A percentile compares a stretch with the other conserved stretches of the same genome.
Evolutionary conservation across 768 basidiomycete species (phyloP).

Genomic region (Suillus americanus): DNA sequence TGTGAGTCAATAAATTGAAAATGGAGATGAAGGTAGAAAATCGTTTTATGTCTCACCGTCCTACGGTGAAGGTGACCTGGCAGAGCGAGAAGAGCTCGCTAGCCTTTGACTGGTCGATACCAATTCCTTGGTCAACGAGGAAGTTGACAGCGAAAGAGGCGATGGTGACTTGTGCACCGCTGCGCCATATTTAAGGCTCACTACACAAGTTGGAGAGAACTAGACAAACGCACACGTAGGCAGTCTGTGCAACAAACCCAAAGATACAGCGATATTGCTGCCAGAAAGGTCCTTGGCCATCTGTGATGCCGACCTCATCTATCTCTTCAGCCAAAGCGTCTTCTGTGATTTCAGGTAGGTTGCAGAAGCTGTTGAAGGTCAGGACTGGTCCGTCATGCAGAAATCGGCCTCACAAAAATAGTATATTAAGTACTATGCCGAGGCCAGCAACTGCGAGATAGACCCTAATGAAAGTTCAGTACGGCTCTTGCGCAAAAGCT

Average conservation of each 20-base stretch:
- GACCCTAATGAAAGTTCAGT: slow-evolving; percentile 40
- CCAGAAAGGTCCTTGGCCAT: slow-evolving; percentile 56
- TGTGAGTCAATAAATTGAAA: slow-evolving; percentile 21
- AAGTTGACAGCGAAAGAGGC: slow-evolving; percentile 71
- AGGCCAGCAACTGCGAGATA: slow-evolving; percentile 66
- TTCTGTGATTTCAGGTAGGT: slow-evolving; percentile 70
- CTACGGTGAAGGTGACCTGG: slow-evolving; percentile 66
- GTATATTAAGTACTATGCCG: slow-evolving; percentile 56
- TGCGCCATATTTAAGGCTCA: slow-evolving; percentile 16
- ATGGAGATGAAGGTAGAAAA: background rate
- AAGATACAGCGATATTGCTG: slow-evolving; percentile 71
- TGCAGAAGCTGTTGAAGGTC: slow-evolving; percentile 50
- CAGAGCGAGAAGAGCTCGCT: slow-evolving; percentile 71
- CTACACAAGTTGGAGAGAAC: background rate
- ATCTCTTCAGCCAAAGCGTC: slow-evolving; percentile 58
- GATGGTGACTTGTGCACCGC: slow-evolving; percentile 66
- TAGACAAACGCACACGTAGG: slow-evolving; percentile 49
- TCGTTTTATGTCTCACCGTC: slow-evolving; percentile 39
- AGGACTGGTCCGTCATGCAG: background rate
- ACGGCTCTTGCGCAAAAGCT: background rate
- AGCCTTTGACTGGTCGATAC: slow-evolving; percentile 49
- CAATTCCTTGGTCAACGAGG: slow-evolving; percentile 60
- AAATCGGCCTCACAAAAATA: slow-evolving; percentile 54
- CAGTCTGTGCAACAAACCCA: slow-evolving; percentile 72
- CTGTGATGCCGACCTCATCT: slow-evolving; percentile 37